A percentile compares a stretch with the other conserved stretches of the same genome.
phyloP scores from a whole-genome alignment of 441 rosid species.

The Flueggea neowawraea region DNA sequence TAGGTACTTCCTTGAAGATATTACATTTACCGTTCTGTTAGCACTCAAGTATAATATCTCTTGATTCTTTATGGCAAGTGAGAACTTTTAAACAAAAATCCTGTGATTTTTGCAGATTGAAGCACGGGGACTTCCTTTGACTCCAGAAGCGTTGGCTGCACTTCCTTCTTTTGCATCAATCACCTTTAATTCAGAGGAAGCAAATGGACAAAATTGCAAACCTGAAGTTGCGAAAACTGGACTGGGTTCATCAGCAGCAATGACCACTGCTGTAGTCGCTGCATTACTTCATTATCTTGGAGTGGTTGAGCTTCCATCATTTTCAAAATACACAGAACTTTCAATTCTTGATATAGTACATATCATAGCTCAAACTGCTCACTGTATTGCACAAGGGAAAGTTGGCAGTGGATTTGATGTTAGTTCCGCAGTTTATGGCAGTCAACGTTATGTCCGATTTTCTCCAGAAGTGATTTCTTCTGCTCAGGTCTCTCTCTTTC shows the following conservation, averaged over 20 bases:
- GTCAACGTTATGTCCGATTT: conserved; percentile 93
- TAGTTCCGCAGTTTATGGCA: conserved; percentile 96
- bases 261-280: conserved; percentile 96
- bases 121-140: conserved; percentile 83
- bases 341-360: conserved; percentile 68
- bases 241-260: conserved; percentile 98
- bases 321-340: conserved; percentile 34
- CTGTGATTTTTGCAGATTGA: conserved; percentile 49
- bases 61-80: too few species aligned
- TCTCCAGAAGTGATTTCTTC: conserved; percentile 86
- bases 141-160: conserved; percentile 71
- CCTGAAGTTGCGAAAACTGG: conserved; percentile 99
- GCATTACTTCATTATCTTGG: conserved; percentile 91
- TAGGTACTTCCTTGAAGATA: too few species aligned
- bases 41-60: too few species aligned
- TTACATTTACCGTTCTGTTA: too few species aligned
- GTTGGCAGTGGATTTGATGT: conserved; percentile 99
- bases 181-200: conserved; percentile 69
- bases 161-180: conserved; percentile 88
- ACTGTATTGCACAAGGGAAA: conserved; percentile 98
- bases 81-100: too few species aligned
- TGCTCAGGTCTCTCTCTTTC: conserved; percentile 60
- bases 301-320: conserved; percentile 63
- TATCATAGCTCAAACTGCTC: conserved; percentile 89
- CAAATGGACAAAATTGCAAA: conserved; percentile 60